Base-by-base conservation (phyloP, 1,284 basidiomycete species). In the Gomphus bonarii region DNA sequence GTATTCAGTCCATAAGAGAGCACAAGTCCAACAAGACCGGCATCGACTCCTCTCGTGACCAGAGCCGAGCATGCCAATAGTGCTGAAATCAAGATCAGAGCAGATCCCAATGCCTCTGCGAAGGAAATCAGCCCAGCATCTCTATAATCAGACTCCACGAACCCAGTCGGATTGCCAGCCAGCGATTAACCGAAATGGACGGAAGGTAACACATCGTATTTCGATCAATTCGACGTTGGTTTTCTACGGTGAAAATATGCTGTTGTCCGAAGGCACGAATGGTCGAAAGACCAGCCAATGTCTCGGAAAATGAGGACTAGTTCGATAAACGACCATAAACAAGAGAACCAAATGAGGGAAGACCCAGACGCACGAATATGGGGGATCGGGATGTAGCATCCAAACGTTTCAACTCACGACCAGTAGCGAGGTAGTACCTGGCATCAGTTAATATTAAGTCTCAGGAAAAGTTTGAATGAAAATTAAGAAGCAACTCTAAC, bases 301-400 rank as follows among this genome's bases (percentile, higher is more conserved):
- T 88, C 68, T 97, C 93, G 18, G 88, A 85, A 67, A 91, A 91
- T 83, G 87, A 90, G 0, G 82, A 38, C 56, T 58, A 22, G 3
- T 25, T 16, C n/a, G 8, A 50, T 8, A 57, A 12, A 20, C 40
- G 30, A 50, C 6, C 30, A 36, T n/a, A 16, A 16, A 6, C 2
- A 42, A 55, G 7, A 31, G 11, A 12, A 18, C 22, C 16, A 6
- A 35, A 53, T 31, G 25, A 63, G 74, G 43, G 70, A 58, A 67
- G 9, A 11, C n/a, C n/a, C 25, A 36, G 75, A 76, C 64, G 36
- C 22, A 58, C 83, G 67, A 97, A 95, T 62, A 97, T 91, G 9
- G 95, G 95, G 1, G 90, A 92, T 57, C 89, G 85, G 11, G 89
- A 89, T 30, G 91, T 85, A 4, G 95, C 88, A 65, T 97, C 94